Evolutionary conservation across 1,139 yeast species (phyloP), one percentile per base, ranked within the genome.

Genomic region (Yamadazyma aaseri): DNA sequence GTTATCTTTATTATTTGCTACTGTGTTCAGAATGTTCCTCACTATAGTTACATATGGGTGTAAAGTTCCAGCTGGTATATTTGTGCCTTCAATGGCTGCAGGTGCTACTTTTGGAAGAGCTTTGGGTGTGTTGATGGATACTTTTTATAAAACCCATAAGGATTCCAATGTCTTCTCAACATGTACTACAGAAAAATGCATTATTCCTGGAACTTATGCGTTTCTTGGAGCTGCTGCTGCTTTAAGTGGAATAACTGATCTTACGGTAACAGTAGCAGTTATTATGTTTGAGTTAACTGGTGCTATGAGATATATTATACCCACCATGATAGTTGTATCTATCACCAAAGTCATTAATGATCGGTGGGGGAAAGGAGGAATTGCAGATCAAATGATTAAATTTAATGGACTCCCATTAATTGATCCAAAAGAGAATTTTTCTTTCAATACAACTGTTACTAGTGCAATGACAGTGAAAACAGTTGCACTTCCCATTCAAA

Each of bases 171-270:
- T 76, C 4, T 85, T 85, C 49, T 40, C 71, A 23, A 64, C 75
- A 35, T 79, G 79, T 41, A 54, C 66, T 1, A 56, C 47, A 6
- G 71, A 61, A 0, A 65, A 61, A 21, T 86, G 95, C 50, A 76
- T 90, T 15, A 86, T 90, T 2, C 95, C 97, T 0, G 97, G 97
- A 0, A 87, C 95, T 0, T 92, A 90, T 58, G 96, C 98, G 0
- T 82, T 94, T 40, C 73, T 94, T n/a, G 99, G 98, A 2, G 97
- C 98, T 0, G 97, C 95, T 1, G 94, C 97, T 2, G 89, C 96
- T 0, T 68, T 94, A 31, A 82, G 95, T 55, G 98, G 98, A 3
- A 87, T 89, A 14, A 92, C 98, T 0, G 86, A 92, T 47, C 65
- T 94, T 44, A 89, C 97, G 0, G 85, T 92, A 3, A 82, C 97